Evolutionary conservation across 1,284 basidiomycete species (phyloP), one percentile per base, ranked within the genome.

Genomic region (Puccinia triticina): DNA sequence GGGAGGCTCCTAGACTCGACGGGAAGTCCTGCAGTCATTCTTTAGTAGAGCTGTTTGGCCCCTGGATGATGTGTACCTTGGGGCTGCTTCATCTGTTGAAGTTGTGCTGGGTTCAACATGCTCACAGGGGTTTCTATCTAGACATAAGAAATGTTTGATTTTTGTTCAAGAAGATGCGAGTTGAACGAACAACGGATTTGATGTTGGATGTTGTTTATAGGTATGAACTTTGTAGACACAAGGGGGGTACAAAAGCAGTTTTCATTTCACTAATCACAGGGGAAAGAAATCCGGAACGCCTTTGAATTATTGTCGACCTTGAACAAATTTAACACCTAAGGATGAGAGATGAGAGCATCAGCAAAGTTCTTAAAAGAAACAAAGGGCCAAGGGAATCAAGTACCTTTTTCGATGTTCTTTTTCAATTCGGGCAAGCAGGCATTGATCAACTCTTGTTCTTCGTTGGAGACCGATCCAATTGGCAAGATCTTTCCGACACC

Each of bases 321-420:
- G 69, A 16, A 71, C 69, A 29, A 71, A 71, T 71, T 71, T 71
- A 21, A 71, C 69, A 71, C 69, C 69, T 71, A 29, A 46, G 29
- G 18, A 69, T 21, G 12, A 18, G 40, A 7, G 18, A 11, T 14
- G 14, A 32, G 16, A 32, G 18, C 34, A 37, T 71, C 43, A 71
- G 69, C n/a, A 48, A 48, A 71, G 1, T 71, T 23, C 21, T 0
- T 50, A 26, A 23, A 29, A 11, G 12, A 12, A 29, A 50, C 11
- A 29, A 32, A 48, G 29, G 11, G 34, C 12, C 3, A 18, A 50
- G n/a, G 29, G 29, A 2, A 34, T 34, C 26, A 10, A 69, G 26
- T 71, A 88, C 94, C 95, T 92, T 95, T 96, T 88, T 93, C 92
- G 86, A 98, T 96, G 92, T 97, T 97, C 91, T 94, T 95, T 91